A percentile compares a stretch with the other conserved stretches of the same genome.
These are phyloP conservation scores for Amniculicola lignicola DNA, from an alignment of 495 filamentous ascomycete species.

Conservation along the genomic window DNA sequence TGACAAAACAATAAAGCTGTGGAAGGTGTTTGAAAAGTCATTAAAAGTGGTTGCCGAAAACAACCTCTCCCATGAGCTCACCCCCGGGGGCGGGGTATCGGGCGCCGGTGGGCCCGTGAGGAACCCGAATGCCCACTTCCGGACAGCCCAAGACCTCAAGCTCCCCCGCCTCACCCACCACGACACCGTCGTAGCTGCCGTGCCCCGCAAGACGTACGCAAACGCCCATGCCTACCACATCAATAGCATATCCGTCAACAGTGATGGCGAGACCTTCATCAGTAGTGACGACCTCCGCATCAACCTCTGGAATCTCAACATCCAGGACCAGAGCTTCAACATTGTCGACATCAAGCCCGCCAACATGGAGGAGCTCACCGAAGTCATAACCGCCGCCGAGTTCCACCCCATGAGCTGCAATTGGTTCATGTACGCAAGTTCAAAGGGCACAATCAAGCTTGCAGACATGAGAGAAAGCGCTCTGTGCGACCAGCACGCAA, in stretches of 20 bases:
- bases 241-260: slow-evolving; percentile 99
- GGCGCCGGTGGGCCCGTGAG: slow-evolving; percentile 72
- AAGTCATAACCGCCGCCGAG: slow-evolving; percentile 97
- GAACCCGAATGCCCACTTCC: slow-evolving; percentile 69
- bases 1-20: slow-evolving; percentile 99
- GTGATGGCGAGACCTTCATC: slow-evolving; percentile 98
- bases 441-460: slow-evolving; percentile 97
- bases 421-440: slow-evolving; percentile 99
- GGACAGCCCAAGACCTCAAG: slow-evolving; percentile 76
- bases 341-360: slow-evolving; percentile 99
- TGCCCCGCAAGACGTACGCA: slow-evolving; percentile 91
- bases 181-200: slow-evolving; percentile 95
- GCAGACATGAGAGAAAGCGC: slow-evolving; percentile 97
- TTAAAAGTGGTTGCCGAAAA: slow-evolving; percentile 98
- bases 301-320: slow-evolving; percentile 98
- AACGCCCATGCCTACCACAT: slow-evolving; percentile 99
- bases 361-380: slow-evolving; percentile 99
- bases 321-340: slow-evolving; percentile 99
- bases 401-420: slow-evolving; percentile 98
- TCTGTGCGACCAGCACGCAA: slow-evolving; percentile 90
- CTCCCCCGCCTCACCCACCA: slow-evolving; percentile 94
- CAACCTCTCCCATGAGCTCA: slow-evolving; percentile 92
- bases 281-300: slow-evolving; percentile 96
- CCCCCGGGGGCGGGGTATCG: slow-evolving; percentile 67
- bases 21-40: slow-evolving; percentile 99